phyloP scores from a whole-genome alignment of 371 early-diverging fungal species.

The Dichotomocladium elegans region DNA sequence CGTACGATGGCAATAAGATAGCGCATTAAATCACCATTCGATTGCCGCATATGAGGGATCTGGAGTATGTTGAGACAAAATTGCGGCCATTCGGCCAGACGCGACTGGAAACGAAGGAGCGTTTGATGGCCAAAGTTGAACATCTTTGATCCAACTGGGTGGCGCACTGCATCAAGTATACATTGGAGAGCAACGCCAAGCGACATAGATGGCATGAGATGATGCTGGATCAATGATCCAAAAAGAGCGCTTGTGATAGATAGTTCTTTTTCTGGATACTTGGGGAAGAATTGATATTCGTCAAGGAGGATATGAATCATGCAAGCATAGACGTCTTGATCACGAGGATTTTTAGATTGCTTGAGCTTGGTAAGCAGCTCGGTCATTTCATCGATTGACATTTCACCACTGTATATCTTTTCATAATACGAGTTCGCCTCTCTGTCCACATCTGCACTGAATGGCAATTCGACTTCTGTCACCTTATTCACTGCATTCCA shows the following conservation, averaged over 20 bases:
- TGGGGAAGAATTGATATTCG: constrained; percentile 89
- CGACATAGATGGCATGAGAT: constrained; percentile 71
- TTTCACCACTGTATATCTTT: constrained; percentile 73
- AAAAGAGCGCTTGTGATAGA: constrained; percentile 85
- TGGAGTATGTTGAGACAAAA: constrained; percentile 80
- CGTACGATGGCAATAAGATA: constrained; percentile 46
- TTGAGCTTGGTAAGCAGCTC: constrained; percentile 68
- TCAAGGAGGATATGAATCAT: constrained; percentile 91
- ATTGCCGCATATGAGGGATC: constrained; percentile 76
- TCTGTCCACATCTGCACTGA: constrained; percentile 67
- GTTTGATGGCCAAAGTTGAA: constrained; percentile 90
- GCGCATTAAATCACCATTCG: constrained; percentile 68
- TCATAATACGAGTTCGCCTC: constrained; percentile 80
- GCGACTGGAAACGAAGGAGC: constrained; percentile 74
- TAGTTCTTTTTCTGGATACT: constrained; percentile 92
- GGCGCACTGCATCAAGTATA: constrained; percentile 82
- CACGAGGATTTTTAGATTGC: constrained; percentile 64
- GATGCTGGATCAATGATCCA: constrained; percentile 84
- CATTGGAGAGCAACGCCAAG: constrained; percentile 85
- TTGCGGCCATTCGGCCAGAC: constrained; percentile 90
- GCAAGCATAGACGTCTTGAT: constrained; percentile 76
- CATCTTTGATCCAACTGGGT: constrained; percentile 76
- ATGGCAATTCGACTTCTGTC: constrained; percentile 40
- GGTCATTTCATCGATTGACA: constrained; percentile 69
- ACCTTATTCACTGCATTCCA: too few species aligned